Base-by-base conservation (phyloP, 768 basidiomycete species). In the Suillus alpinus region DNA sequence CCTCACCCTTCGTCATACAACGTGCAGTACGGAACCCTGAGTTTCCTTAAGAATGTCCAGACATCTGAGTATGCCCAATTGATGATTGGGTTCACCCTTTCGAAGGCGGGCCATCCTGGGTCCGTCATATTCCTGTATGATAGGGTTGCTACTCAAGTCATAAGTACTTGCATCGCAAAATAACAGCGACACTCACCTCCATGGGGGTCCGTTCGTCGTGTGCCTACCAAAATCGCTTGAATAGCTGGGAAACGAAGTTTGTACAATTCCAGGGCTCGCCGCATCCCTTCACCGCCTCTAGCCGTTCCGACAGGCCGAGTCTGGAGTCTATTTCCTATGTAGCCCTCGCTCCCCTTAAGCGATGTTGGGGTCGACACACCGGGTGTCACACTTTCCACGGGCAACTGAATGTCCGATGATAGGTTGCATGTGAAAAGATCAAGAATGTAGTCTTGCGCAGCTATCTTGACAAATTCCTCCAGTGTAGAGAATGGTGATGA, bases 71-170 rank as follows among this genome's bases (percentile, higher is more conserved):
- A 99, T 1, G 86, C 81, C 97, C 97, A 99, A 70, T 98, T 88
- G 60, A 99, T 91, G 67, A 99, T 90, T 0, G 97, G 97, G 70
- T 98, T 95, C 20, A 98, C 84, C 20, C 97, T 86, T 70, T 94
- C 88, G 66, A 94, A 94, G 5, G 71, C 67, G 7, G 97, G 96
- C 97, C 97, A 99, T 58, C 82, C 89, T 0, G 84, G 77, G 73
- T 99, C 97, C 5, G 95, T 97, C 72, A 85, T 89, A 63, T 87
- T 88, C 58, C 83, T 82, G 67, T 86, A 83, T 0, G 85, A 81
- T 59, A 97, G 81, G n/a, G 74, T 84, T 4, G 86, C 94, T 95
- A 58, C 52, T 59, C 14, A 44, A 14, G n/a, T 53, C 41, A 34
- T 37, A 26, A 59, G 49, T 6, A 2, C 14, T 26, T 32, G 40